Evolutionary conservation across 1,284 basidiomycete species (phyloP).

Genomic region (Apiotrichum brassicae): DNA sequence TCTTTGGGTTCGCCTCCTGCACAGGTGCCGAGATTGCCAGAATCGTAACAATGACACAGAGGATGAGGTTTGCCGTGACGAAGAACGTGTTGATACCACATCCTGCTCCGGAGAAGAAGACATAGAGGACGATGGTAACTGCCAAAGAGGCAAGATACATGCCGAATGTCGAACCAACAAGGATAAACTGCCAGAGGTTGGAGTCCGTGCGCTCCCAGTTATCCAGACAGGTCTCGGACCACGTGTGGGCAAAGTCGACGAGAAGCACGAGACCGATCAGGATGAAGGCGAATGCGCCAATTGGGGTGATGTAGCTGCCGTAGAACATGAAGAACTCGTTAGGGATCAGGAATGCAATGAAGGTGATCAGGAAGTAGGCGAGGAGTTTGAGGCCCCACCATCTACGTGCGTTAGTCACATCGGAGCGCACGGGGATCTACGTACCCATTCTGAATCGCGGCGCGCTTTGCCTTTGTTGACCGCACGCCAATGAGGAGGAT

Average conservation of each 20-base stretch:
- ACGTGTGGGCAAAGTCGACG: slow-evolving; percentile 97
- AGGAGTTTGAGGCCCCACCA: slow-evolving; percentile 99
- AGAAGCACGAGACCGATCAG: slow-evolving; percentile 91
- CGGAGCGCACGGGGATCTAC: slow-evolving; percentile 20
- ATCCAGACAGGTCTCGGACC: slow-evolving; percentile 94
- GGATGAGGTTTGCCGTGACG: slow-evolving; percentile 85
- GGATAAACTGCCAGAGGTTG: slow-evolving; percentile 91
- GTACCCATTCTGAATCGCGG: slow-evolving; percentile 93
- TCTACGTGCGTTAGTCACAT: slow-evolving; percentile 46
- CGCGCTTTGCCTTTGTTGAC: slow-evolving; percentile 83
- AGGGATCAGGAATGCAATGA: slow-evolving; percentile 72
- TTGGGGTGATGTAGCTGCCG: slow-evolving; percentile 83
- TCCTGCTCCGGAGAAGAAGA: slow-evolving; percentile 79
- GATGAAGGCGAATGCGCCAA: slow-evolving; percentile 91
- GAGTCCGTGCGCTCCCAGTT: slow-evolving; percentile 86
- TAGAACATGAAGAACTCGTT: slow-evolving; percentile 58
- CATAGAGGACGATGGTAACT: slow-evolving; percentile 80
- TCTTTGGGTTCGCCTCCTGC: slow-evolving; percentile 89
- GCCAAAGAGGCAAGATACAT: slow-evolving; percentile 80
- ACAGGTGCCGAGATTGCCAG: slow-evolving; percentile 78
- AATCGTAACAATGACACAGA: slow-evolving; percentile 73
- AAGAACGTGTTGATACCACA: slow-evolving; percentile 88
- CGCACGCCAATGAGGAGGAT: slow-evolving; percentile 74
- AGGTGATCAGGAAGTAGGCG: slow-evolving; percentile 71
- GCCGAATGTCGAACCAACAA: slow-evolving; percentile 84